A percentile compares a stretch with the other conserved stretches of the same genome.
Evolutionary conservation across 1,284 basidiomycete species (phyloP).

Genomic region (Ceratobasidium theobromae): DNA sequence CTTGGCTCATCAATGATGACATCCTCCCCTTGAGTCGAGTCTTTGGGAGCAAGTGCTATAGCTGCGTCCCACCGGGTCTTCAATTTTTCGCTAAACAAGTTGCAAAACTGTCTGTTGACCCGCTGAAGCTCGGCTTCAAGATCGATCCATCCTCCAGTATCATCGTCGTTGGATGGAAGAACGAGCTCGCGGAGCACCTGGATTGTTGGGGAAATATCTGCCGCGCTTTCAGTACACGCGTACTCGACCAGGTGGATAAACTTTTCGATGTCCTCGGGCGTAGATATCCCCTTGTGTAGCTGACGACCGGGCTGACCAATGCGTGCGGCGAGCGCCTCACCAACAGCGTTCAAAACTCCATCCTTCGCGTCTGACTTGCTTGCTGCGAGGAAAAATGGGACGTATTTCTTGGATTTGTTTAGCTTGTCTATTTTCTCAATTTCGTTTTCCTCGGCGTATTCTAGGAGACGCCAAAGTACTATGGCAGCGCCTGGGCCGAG

Average conservation of each 20-base stretch:
- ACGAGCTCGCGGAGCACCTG: constrained; percentile 18
- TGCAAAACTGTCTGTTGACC: background rate
- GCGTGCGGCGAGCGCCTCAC: constrained; percentile 5
- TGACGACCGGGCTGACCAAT: background rate
- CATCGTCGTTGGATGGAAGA: constrained; percentile 1
- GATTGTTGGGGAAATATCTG: background rate
- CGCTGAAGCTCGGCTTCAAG: constrained; percentile 2
- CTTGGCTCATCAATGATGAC: background rate
- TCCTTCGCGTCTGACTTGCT: background rate
- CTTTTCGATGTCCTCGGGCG: constrained; percentile 8
- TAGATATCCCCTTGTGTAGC: constrained; percentile 20
- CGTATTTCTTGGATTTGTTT: constrained; percentile 5
- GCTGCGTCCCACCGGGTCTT: constrained; percentile 6
- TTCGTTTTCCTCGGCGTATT: background rate
- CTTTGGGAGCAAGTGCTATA: background rate
- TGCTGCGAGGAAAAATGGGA: constrained; percentile 15
- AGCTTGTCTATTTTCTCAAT: background rate
- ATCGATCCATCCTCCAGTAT: background rate
- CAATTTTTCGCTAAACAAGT: background rate
- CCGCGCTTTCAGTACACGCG: background rate
- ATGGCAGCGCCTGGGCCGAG: constrained; percentile 5
- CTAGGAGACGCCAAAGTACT: background rate
- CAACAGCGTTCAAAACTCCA: background rate
- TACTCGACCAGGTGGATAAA: constrained; percentile 6
- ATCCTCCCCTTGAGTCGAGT: background rate